A percentile compares a stretch with the other conserved stretches of the same genome.
Conservation (phyloP, 2,329 filamentous ascomycete genomes). For the Aspergillus oerlinghausenensis region DNA sequence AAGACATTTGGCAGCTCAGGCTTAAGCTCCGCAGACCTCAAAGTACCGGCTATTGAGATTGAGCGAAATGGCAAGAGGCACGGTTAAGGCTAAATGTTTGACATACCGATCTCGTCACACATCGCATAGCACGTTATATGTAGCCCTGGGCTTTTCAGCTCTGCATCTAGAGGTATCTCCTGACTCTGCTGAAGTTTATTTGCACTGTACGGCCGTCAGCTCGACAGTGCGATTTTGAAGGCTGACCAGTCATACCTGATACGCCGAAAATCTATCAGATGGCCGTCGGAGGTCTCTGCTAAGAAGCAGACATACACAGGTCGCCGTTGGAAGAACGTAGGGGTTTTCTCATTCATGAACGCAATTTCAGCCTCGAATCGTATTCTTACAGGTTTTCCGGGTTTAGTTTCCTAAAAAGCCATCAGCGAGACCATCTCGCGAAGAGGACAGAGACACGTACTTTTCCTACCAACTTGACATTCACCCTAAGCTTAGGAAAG, state of each 20-base stretch:
- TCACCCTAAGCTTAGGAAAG: slow-evolving; percentile 66
- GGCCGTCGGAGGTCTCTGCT: slow-evolving; percentile 65
- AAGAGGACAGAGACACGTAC: slow-evolving; percentile 33
- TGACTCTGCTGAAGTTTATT: slow-evolving; percentile 60
- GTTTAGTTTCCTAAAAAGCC: slow-evolving; percentile 26
- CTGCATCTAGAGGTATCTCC: slow-evolving; percentile 56
- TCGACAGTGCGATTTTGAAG: slow-evolving; percentile 13
- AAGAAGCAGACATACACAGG: slow-evolving; percentile 69
- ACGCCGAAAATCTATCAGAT: slow-evolving; percentile 63
- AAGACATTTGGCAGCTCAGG: slow-evolving; percentile 44
- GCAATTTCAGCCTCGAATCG: slow-evolving; percentile 64
- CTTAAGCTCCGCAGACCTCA: slow-evolving; percentile 49
- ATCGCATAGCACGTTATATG: slow-evolving; percentile 65
- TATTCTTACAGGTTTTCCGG: slow-evolving; percentile 48
- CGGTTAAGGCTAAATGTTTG: too few species aligned
- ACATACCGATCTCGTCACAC: slow-evolving; percentile 74
- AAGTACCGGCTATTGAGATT: slow-evolving; percentile 48
- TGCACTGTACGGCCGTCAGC: slow-evolving; percentile 45
- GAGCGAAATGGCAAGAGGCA: slow-evolving; percentile 7
- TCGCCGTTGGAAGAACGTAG: slow-evolving; percentile 60
- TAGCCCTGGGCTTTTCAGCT: slow-evolving; percentile 52
- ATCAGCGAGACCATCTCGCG: slow-evolving; percentile 8
- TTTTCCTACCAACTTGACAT: slow-evolving; percentile 48
- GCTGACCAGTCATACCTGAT: slow-evolving; percentile 44
- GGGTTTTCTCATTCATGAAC: slow-evolving; percentile 62